Conservation (phyloP, 768 basidiomycete species). For the Pisolithus marmoratus region DNA sequence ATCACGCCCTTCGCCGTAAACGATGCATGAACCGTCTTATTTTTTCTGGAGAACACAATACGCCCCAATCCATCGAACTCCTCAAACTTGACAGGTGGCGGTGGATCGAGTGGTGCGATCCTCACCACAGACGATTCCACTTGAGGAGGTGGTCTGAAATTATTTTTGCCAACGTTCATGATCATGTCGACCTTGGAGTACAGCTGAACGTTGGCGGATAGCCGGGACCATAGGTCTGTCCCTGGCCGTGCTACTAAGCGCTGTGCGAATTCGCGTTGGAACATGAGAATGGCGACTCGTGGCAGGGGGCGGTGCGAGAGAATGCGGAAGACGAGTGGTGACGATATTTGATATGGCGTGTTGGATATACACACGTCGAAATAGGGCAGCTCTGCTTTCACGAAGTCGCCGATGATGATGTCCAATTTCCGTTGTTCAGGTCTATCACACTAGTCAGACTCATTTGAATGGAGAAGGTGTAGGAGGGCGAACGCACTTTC, state of each 20-base stretch:
- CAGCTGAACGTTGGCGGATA: slow-evolving; percentile 95
- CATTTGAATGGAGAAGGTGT: not conserved
- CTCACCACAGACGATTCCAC: slow-evolving; percentile 93
- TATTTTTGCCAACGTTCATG: slow-evolving; percentile 95
- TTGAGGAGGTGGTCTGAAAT: slow-evolving; percentile 92
- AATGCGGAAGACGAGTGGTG: slow-evolving; percentile 93
- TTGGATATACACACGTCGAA: slow-evolving; percentile 99
- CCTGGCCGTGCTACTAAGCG: slow-evolving; percentile 84
- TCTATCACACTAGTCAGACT: slow-evolving; percentile 35
- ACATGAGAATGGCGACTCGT: slow-evolving; percentile 97
- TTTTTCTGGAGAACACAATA: slow-evolving; percentile 83
- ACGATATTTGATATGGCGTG: slow-evolving; percentile 98
- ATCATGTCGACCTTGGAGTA: slow-evolving; percentile 95
- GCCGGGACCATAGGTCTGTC: slow-evolving; percentile 83
- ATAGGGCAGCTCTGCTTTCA: slow-evolving; percentile 96
- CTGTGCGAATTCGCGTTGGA: slow-evolving; percentile 96
- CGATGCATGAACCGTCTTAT: slow-evolving; percentile 85
- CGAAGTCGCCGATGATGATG: slow-evolving; percentile 94
- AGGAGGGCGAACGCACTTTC: slow-evolving; percentile 65
- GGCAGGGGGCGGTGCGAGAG: slow-evolving; percentile 94
- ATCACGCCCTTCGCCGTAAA: slow-evolving; percentile 93
- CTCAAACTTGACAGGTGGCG: slow-evolving; percentile 92
- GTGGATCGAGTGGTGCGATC: slow-evolving; percentile 87
- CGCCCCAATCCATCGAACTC: slow-evolving; percentile 96
- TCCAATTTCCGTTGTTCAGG: slow-evolving; percentile 95